phyloP scores from a whole-genome alignment of 2,329 filamentous ascomycete genomes.

The Hypoxylon sp. region DNA sequence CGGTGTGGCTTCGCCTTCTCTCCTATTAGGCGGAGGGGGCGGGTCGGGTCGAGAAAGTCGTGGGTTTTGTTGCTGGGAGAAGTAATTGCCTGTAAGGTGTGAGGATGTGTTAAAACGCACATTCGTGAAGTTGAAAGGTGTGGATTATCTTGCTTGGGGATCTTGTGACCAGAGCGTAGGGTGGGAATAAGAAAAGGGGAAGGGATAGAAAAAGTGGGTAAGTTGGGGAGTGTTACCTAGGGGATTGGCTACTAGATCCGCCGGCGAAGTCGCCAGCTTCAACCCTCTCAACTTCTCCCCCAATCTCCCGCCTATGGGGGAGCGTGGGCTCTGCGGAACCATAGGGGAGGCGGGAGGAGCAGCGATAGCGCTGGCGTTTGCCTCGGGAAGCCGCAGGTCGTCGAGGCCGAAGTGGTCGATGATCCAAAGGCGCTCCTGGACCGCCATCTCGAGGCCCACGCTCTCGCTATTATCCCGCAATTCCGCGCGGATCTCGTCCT shows the following conservation, averaged over 20 bases:
- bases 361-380: slow-evolving; percentile 45
- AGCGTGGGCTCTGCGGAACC: slow-evolving; percentile 70
- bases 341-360: slow-evolving; percentile 55
- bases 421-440: slow-evolving; percentile 89
- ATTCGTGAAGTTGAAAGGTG: not conserved
- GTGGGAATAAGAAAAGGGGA: not conserved
- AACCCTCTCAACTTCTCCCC: slow-evolving; percentile 85
- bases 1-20: slow-evolving; percentile 7
- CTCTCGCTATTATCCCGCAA: slow-evolving; percentile 82
- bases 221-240: slow-evolving; percentile 61
- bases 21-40: slow-evolving; percentile 10
- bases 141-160: not conserved
- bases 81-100: slow-evolving; percentile 17
- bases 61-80: slow-evolving; percentile 24
- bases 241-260: slow-evolving; percentile 68
- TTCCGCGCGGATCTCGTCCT: slow-evolving; percentile 82
- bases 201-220: not conserved
- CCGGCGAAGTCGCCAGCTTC: slow-evolving; percentile 80
- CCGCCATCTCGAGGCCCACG: slow-evolving; percentile 85
- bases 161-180: not conserved
- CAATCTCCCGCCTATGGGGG: slow-evolving; percentile 76
- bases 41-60: slow-evolving; percentile 25
- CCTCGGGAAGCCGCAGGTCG: slow-evolving; percentile 54
- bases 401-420: slow-evolving; percentile 81
- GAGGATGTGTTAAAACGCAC: not conserved